Evolutionary conservation across 1,284 basidiomycete species (phyloP), one percentile per base, ranked within the genome.

Genomic region (Macrocybe sp.): DNA sequence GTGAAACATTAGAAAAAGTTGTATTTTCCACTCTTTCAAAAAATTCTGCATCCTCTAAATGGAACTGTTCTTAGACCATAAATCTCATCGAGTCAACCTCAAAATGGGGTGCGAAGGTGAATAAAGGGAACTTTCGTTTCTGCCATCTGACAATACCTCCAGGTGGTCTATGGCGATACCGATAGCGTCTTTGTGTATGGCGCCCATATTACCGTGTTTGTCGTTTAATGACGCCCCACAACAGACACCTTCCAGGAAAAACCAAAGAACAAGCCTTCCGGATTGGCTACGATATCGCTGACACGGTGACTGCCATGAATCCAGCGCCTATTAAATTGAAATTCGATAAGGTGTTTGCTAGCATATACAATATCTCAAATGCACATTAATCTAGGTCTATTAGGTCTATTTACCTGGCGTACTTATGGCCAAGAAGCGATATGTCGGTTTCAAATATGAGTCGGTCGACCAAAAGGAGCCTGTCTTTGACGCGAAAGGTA

Each of bases 141-240:
- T 10, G 41, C 10, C 11, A 30, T 29, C n/a, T 33, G 8, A 40
- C 44, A 40, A 35, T 22, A 49, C 12, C 16, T 4, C 39, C 34
- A 75, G 72, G 73, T 97, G 4, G 92, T 98, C 4, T 99, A 99
- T 61, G 96, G 97, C n/a, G 96, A 99, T 60, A 99, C 97, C 0
- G 96, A 99, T 66, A 96, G 92, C 16, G 67, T 98, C 30, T 99
- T 99, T 64, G 78, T 98, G 68, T 65, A 51, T 43, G 72, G 43
- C 12, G 22, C 14, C 30, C 7, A 3, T 11, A 8, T 51, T 52
- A 1, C 9, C 14, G 32, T 28, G 30, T 32, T 41, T 33, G 14
- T 22, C 39, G 11, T 46, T 3, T 37, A 41, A 37, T 14, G 8
- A 38, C 49, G 8, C 49, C 22, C 6, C 7, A 22, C 9, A 47